These are phyloP conservation scores for Poa annua DNA, from an alignment of 176 grass and related monocot species.

Conservation along the genomic window DNA sequence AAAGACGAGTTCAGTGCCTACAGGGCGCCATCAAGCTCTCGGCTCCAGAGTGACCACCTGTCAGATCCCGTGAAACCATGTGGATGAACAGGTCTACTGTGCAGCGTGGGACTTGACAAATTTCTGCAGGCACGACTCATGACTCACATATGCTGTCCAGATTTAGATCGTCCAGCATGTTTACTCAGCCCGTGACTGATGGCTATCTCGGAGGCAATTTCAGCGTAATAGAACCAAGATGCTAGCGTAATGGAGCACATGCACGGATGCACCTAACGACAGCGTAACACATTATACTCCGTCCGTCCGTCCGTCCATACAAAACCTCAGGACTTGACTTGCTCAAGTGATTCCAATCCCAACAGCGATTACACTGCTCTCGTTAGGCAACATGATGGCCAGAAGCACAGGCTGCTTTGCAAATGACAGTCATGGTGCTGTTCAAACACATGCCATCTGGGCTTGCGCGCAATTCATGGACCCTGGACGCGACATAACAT, in stretches of 20 bases:
- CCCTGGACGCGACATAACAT: constrained; percentile 6
- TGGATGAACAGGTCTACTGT: constrained; percentile 39
- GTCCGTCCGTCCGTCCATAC: neutral
- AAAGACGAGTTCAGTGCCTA: constrained; percentile 24
- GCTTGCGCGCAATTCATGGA: constrained; percentile 9
- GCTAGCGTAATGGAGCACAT: constrained; percentile 19
- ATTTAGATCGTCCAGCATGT: neutral
- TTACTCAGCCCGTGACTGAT: constrained; percentile 2
- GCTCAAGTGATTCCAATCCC: constrained; percentile 21
- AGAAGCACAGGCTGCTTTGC: constrained; percentile 28
- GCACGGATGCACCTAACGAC: neutral
- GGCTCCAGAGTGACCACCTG: constrained; percentile 20
- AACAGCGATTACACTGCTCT: constrained; percentile 38
- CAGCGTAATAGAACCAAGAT: neutral
- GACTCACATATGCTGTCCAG: neutral
- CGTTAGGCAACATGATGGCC: constrained; percentile 23
- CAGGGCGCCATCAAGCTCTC: constrained; percentile 30
- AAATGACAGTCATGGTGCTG: constrained; percentile 38
- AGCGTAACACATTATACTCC: neutral
- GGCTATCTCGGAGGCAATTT: neutral
- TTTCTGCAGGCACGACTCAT: neutral
- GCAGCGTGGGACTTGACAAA: constrained; percentile 21
- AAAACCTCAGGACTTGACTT: neutral
- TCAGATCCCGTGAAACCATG: constrained; percentile 45
- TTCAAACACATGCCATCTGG: constrained; percentile 52